Conservation (phyloP, 2,329 filamentous ascomycete genomes). For the Annulohypoxylon truncatum region DNA sequence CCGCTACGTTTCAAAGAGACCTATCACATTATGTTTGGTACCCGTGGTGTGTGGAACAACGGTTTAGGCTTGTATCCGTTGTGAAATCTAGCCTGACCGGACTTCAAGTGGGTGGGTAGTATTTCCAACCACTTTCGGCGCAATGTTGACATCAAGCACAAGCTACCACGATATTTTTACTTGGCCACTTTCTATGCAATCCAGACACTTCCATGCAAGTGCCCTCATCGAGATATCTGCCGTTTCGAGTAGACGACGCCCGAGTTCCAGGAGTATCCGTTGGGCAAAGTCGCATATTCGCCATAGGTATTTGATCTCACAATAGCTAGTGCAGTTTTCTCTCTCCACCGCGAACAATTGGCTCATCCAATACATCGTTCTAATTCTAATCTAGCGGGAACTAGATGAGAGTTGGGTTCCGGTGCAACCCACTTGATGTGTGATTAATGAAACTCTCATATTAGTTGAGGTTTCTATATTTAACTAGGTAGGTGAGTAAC, state of each 20-base stretch:
- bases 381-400: conserved; percentile 34
- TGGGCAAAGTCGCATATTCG: not conserved
- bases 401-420: conserved; percentile 34
- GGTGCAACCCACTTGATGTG: conserved; percentile 22
- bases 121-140: conserved; percentile 23
- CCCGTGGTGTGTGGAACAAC: conserved; percentile 27
- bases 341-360: conserved; percentile 22
- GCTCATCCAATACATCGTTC: conserved; percentile 17
- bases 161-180: conserved; percentile 21
- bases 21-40: conserved; percentile 28
- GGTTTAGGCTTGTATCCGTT: conserved; percentile 25
- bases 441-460: conserved; percentile 29
- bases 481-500: not conserved
- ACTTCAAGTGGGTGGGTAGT: conserved; percentile 29
- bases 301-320: conserved; percentile 19
- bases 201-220: not conserved
- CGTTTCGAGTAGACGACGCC: not conserved
- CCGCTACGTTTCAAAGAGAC: conserved; percentile 14
- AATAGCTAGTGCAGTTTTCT: conserved; percentile 8
- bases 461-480: conserved; percentile 1
- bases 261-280: not conserved
- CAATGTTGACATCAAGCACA: conserved; percentile 19
- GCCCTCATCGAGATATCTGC: conserved; percentile 5
- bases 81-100: conserved; percentile 36
- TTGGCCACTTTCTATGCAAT: not conserved